A percentile compares a stretch with the other conserved stretches of the same genome.
Conservation (phyloP, 2,329 filamentous ascomycete species). For the Colletotrichum sidae region DNA sequence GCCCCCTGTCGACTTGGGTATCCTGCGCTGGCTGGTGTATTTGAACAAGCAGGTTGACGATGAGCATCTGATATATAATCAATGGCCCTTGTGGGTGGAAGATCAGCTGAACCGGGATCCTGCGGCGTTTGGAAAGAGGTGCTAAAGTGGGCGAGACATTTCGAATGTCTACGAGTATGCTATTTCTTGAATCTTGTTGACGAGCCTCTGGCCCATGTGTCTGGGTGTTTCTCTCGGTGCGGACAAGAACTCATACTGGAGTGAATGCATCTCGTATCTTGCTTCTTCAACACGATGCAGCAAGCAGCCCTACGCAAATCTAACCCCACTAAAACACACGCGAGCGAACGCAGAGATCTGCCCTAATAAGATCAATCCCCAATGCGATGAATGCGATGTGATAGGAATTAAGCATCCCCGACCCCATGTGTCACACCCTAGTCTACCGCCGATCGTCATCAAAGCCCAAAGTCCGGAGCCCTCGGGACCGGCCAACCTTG, state of each 20-base stretch:
- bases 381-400: background rate
- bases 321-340: too few species aligned
- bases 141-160: slow-evolving; percentile 10
- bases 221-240: too few species aligned
- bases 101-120: slow-evolving; percentile 58
- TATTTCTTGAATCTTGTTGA: background rate
- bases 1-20: slow-evolving; percentile 53
- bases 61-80: slow-evolving; percentile 59
- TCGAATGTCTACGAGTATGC: background rate
- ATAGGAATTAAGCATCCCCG: slow-evolving; percentile 4
- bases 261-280: too few species aligned
- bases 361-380: background rate
- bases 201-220: background rate
- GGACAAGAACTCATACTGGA: too few species aligned
- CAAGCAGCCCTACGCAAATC: too few species aligned
- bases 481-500: slow-evolving; percentile 5
- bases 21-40: slow-evolving; percentile 62
- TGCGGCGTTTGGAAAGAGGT: slow-evolving; percentile 56
- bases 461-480: background rate
- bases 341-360: too few species aligned
- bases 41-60: slow-evolving; percentile 60
- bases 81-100: slow-evolving; percentile 68
- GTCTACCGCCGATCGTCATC: slow-evolving; percentile 11
- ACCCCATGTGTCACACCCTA: background rate
- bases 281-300: too few species aligned